Evolutionary conservation across 306 rosid genomes (phyloP).

Genomic region (Lathyrus sativus): DNA sequence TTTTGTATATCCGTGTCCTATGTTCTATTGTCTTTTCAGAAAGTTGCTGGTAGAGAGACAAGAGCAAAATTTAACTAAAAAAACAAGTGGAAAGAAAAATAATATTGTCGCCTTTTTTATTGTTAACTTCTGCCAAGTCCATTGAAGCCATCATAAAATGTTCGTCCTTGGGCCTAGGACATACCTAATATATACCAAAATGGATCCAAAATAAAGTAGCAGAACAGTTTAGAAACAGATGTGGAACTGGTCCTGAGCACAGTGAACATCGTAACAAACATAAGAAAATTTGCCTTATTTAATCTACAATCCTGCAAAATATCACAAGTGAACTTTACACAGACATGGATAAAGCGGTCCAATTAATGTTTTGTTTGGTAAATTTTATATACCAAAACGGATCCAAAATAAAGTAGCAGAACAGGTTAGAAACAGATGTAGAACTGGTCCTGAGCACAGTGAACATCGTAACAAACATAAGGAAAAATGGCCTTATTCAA

Average conservation of each 20-base stretch:
- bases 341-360: not conserved
- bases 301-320: constrained; percentile 9
- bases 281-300: not conserved
- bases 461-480: not conserved
- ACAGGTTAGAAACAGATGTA: too few species aligned
- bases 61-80: not conserved
- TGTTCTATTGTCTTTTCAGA: constrained; percentile 18
- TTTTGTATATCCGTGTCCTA: constrained; percentile 6
- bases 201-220: too few species aligned
- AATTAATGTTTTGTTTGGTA: constrained; percentile 1
- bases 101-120: not conserved
- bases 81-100: constrained; percentile 19
- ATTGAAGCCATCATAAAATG: too few species aligned
- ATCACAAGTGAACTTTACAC: not conserved
- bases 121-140: too few species aligned
- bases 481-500: not conserved
- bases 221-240: too few species aligned
- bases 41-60: constrained; percentile 20
- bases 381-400: not conserved
- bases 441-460: not conserved
- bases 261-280: not conserved
- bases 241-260: not conserved
- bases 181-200: too few species aligned
- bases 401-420: too few species aligned
- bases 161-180: too few species aligned